These are phyloP conservation scores for Salix dunnii DNA, from an alignment of 345 rosid genomes.

Conservation along the genomic window DNA sequence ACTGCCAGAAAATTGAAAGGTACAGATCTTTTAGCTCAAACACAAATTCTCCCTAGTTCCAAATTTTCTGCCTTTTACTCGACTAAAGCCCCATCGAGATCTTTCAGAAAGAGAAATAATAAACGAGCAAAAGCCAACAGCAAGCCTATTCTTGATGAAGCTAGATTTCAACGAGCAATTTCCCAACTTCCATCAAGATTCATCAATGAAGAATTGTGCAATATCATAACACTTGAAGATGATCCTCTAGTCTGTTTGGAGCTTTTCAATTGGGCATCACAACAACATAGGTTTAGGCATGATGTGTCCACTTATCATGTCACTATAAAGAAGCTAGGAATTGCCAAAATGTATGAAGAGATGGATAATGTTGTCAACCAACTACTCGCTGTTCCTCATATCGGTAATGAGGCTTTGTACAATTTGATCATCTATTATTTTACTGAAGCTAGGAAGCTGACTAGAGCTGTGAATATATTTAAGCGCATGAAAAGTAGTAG, in stretches of 20 bases:
- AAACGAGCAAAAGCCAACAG: constrained; percentile 46
- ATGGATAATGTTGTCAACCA: constrained; percentile 87
- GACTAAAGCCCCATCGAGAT: constrained; percentile 46
- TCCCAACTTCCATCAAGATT: constrained; percentile 68
- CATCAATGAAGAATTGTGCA: constrained; percentile 57
- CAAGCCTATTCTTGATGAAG: constrained; percentile 55
- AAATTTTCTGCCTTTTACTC: constrained; percentile 35
- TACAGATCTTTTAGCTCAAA: background rate
- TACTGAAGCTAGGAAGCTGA: constrained; percentile 72
- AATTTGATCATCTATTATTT: constrained; percentile 69
- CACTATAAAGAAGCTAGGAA: constrained; percentile 75
- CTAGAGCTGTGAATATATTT: constrained; percentile 79
- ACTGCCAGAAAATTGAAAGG: background rate
- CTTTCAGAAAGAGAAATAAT: constrained; percentile 54
- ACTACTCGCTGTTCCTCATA: constrained; percentile 52
- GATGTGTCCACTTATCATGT: constrained; percentile 56
- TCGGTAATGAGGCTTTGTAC: constrained; percentile 69
- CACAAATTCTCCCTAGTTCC: background rate
- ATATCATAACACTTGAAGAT: constrained; percentile 52
- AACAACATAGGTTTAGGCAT: constrained; percentile 75
- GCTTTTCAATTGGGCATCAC: constrained; percentile 78
- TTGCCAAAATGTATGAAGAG: constrained; percentile 71
- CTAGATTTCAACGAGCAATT: constrained; percentile 43
- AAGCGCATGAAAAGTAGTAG: constrained; percentile 59
- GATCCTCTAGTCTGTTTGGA: constrained; percentile 72